These are phyloP conservation scores for Teratosphaeria zuluensis DNA, from an alignment of 2,329 filamentous ascomycete genomes.

Conservation along the genomic window DNA sequence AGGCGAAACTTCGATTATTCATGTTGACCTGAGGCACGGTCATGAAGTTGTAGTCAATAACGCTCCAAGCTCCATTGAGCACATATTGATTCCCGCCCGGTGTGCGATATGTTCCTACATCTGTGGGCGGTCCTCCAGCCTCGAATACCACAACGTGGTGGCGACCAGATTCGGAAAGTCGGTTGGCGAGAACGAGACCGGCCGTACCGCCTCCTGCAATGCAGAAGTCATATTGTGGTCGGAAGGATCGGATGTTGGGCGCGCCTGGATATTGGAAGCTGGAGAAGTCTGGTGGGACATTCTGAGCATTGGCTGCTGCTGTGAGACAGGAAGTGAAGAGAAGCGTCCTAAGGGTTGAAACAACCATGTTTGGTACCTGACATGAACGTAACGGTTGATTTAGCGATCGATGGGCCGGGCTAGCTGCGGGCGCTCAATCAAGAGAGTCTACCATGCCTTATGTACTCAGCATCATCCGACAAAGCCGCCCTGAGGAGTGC, in stretches of 20 bases:
- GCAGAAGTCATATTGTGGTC: neutral
- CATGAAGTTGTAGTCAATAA: neutral
- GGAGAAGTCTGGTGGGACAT: neutral
- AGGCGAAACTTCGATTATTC: slow-evolving; percentile 6
- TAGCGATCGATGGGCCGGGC: too few species aligned
- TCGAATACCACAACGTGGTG: slow-evolving; percentile 13
- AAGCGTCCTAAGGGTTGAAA: neutral
- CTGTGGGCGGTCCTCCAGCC: slow-evolving; percentile 8
- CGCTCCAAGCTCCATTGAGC: neutral
- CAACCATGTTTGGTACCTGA: neutral
- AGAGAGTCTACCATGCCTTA: too few species aligned
- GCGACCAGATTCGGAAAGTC: slow-evolving; percentile 3
- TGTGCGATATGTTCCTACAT: neutral
- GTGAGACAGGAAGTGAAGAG: neutral
- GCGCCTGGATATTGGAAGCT: neutral
- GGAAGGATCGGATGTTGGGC: neutral
- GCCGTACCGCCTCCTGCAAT: slow-evolving; percentile 18
- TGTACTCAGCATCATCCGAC: too few species aligned
- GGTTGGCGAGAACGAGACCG: slow-evolving; percentile 13
- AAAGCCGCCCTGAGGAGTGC: too few species aligned
- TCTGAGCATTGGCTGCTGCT: neutral
- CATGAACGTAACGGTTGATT: neutral
- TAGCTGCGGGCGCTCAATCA: too few species aligned
- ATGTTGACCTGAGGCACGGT: neutral
- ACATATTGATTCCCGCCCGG: neutral